phyloP scores from a whole-genome alignment of 2,329 filamentous ascomycete species.

The Ceratocystis albifundus region DNA sequence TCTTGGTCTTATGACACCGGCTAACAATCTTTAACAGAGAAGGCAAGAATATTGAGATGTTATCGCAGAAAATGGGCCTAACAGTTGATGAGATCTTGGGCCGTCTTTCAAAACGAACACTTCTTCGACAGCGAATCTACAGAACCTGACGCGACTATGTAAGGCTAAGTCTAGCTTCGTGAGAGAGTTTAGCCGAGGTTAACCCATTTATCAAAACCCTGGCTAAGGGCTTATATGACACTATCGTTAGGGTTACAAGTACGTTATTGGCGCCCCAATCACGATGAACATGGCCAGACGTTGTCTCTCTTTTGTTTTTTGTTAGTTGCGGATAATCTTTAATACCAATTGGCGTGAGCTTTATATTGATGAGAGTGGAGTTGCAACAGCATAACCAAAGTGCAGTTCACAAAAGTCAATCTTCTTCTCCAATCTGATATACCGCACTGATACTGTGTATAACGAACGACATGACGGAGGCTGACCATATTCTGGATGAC shows the following conservation, averaged over 20 bases:
- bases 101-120: not conserved
- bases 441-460: not conserved
- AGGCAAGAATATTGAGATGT: not conserved
- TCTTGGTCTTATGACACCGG: not conserved
- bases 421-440: no score
- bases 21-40: not conserved
- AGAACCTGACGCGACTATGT: not conserved
- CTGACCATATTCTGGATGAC: slow-evolving; percentile 70
- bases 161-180: not conserved
- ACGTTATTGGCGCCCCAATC: not conserved
- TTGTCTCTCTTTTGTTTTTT: not conserved
- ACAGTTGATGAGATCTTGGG: not conserved
- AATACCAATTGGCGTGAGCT: not conserved
- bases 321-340: not conserved
- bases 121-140: not conserved
- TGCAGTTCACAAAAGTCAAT: not conserved
- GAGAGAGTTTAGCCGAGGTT: not conserved
- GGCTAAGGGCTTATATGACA: not conserved
- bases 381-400: not conserved
- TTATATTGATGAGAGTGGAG: no score
- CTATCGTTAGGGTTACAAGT: not conserved
- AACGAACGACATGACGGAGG: slow-evolving; percentile 43
- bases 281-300: not conserved
- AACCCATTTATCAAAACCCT: not conserved
- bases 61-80: not conserved